Conservation (phyloP, 176 grass and related monocot genomes). For the Otatea glauca region DNA sequence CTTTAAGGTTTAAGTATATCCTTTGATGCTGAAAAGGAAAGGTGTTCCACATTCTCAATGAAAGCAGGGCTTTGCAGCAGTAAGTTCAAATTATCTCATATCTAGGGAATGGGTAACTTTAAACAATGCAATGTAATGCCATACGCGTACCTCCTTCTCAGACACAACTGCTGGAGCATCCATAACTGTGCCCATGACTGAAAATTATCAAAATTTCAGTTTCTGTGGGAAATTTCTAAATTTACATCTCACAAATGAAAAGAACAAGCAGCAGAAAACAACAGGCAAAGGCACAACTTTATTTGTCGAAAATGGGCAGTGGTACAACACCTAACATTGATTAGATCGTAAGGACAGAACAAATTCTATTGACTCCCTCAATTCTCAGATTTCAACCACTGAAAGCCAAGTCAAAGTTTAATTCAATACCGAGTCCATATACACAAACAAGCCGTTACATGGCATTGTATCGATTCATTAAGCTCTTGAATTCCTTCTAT, state of each 20-base stretch:
- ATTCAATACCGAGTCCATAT: background rate
- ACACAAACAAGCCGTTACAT: background rate
- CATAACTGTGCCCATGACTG: conserved; percentile 57
- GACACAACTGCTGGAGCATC: conserved; percentile 50
- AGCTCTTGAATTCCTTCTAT: background rate
- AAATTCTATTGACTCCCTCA: background rate
- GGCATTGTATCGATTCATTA: background rate
- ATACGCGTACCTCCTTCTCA: conserved; percentile 27
- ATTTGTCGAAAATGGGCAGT: background rate
- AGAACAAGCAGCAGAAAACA: background rate
- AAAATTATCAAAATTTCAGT: conserved; percentile 15
- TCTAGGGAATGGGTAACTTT: background rate
- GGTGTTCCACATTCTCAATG: background rate
- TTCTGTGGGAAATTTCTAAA: background rate
- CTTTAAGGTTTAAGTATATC: background rate
- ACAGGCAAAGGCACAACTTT: background rate
- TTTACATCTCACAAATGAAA: background rate
- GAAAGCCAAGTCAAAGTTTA: background rate
- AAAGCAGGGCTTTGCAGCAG: background rate
- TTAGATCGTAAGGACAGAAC: background rate
- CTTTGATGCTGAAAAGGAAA: conserved; percentile 1
- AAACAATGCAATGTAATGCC: conserved; percentile 19
- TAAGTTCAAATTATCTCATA: background rate
- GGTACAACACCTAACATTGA: background rate
- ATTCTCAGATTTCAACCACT: background rate